A percentile compares a stretch with the other conserved stretches of the same genome.
Evolutionary conservation across 306 rosid genomes (phyloP).

Genomic region (Luffa acutangula): DNA sequence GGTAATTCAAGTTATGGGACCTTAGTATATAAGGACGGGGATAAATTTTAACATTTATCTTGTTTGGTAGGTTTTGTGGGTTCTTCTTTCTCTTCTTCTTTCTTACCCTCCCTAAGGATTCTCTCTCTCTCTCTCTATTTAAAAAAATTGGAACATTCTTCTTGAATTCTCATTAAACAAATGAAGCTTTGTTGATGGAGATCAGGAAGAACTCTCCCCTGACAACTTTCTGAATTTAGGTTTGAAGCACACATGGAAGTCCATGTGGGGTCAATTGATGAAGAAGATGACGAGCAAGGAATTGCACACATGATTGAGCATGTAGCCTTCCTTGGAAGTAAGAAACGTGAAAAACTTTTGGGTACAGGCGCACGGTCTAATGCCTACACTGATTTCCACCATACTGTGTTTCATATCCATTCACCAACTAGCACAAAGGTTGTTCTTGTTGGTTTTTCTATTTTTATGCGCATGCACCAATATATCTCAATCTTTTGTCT

Average conservation of each 20-base stretch:
- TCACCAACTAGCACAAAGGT: constrained; percentile 87
- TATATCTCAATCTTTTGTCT: neutral
- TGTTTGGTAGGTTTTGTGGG: neutral
- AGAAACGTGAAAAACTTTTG: constrained; percentile 96
- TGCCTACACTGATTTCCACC: constrained; percentile 98
- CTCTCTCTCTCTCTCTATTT: neutral
- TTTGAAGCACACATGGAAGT: constrained; percentile 99
- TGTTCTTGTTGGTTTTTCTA: constrained; percentile 10
- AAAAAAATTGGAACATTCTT: neutral
- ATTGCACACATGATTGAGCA: constrained; percentile 99
- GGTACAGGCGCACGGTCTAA: constrained; percentile 99
- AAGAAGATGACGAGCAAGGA: constrained; percentile 96
- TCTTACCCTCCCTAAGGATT: neutral
- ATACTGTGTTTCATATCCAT: constrained; percentile 97
- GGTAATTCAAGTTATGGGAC: neutral
- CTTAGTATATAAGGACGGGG: neutral
- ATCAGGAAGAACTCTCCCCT: neutral
- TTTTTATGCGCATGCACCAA: neutral
- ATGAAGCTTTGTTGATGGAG: neutral
- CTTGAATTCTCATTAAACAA: neutral
- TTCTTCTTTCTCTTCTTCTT: neutral
- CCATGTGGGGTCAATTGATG: constrained; percentile 90
- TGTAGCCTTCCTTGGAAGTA: constrained; percentile 98
- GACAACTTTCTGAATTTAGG: constrained; percentile 34
- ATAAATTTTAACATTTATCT: neutral